These are phyloP conservation scores for Coleophoma crateriformis DNA, from an alignment of 2,329 filamentous ascomycete genomes.

Conservation along the genomic window DNA sequence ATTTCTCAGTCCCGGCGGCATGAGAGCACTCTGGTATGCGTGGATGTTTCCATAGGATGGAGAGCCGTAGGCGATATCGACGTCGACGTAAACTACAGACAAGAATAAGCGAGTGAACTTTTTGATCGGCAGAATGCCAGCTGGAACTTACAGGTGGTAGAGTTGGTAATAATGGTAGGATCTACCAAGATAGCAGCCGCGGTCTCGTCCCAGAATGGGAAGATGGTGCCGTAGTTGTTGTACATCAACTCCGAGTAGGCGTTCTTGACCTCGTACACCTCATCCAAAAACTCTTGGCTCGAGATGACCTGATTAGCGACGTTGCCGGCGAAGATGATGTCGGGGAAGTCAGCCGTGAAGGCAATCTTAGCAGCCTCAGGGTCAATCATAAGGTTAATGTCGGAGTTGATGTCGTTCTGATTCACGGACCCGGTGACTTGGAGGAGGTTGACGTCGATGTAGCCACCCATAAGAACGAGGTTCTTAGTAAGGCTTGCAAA, in stretches of 20 bases:
- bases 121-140: neutral
- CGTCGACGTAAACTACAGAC: constrained; percentile 32
- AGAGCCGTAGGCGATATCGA: constrained; percentile 34
- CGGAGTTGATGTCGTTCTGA: constrained; percentile 22
- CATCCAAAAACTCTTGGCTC: constrained; percentile 31
- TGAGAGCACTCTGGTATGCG: constrained; percentile 33
- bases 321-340: constrained; percentile 38
- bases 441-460: constrained; percentile 36
- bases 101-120: neutral
- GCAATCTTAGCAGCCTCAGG: constrained; percentile 44
- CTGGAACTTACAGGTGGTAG: constrained; percentile 24
- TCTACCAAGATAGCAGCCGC: constrained; percentile 35
- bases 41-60: constrained; percentile 37
- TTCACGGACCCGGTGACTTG: constrained; percentile 21
- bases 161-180: constrained; percentile 30
- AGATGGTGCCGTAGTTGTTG: constrained; percentile 30
- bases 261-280: constrained; percentile 30
- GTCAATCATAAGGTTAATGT: constrained; percentile 46
- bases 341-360: constrained; percentile 39
- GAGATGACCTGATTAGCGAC: constrained; percentile 41
- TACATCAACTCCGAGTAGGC: constrained; percentile 32
- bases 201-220: constrained; percentile 41
- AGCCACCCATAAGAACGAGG: constrained; percentile 45
- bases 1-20: constrained; percentile 28
- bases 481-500: constrained; percentile 41